Conservation (phyloP, 2,329 filamentous ascomycete genomes). For the Pseudogymnoascus sp. region DNA sequence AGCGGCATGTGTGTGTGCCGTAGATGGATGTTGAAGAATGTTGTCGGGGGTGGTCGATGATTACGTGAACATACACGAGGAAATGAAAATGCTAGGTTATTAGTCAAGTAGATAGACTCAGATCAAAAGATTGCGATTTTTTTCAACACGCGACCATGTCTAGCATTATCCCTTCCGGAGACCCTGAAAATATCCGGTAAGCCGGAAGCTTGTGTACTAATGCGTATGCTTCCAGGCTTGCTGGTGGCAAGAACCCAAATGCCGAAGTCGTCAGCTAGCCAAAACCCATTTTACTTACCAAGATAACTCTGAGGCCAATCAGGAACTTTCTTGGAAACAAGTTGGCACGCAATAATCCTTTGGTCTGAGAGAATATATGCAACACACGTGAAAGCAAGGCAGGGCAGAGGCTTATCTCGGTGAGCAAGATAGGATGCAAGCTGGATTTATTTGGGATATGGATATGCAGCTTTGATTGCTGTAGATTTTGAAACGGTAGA, state of each 20-base stretch:
- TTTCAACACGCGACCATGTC: slow-evolving; percentile 7
- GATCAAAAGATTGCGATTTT: not conserved
- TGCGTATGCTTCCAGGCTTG: not conserved
- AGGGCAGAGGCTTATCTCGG: slow-evolving; percentile 1
- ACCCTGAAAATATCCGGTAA: not conserved
- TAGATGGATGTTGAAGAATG: not conserved
- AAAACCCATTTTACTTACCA: not conserved
- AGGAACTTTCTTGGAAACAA: not conserved
- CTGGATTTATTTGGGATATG: not conserved
- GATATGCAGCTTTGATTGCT: not conserved
- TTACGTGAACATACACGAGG: slow-evolving; percentile 5
- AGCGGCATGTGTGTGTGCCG: not conserved
- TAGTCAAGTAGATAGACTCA: slow-evolving; percentile 1
- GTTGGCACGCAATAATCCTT: not conserved
- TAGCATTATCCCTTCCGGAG: not conserved
- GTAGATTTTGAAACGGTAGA: not conserved
- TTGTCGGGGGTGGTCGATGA: not conserved
- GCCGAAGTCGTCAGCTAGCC: not conserved
- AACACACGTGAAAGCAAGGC: not conserved
- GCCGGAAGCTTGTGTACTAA: not conserved
- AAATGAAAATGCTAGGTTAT: slow-evolving; percentile 6
- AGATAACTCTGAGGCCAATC: not conserved
- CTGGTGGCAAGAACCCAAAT: not conserved
- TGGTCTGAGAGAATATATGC: not conserved
- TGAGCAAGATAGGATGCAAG: not conserved